A percentile compares a stretch with the other conserved stretches of the same genome.
phyloP scores from a whole-genome alignment of 306 rosid genomes.

The Ceratonia siliqua region DNA sequence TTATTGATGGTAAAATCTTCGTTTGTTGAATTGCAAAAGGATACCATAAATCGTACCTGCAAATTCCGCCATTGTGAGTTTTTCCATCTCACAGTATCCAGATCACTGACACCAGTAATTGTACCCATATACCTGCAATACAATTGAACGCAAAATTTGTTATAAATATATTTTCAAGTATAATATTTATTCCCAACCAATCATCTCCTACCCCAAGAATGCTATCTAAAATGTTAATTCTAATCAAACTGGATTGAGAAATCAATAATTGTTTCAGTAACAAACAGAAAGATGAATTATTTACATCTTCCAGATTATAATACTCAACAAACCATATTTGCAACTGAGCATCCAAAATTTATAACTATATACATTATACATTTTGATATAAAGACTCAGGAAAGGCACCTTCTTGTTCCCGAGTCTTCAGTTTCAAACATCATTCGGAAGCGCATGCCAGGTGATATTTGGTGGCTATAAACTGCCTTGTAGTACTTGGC shows the following conservation, averaged over 20 bases:
- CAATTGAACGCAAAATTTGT: slow-evolving; percentile 10
- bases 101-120: slow-evolving; percentile 86
- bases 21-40: background rate
- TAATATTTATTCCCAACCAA: slow-evolving; percentile 1
- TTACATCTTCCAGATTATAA: slow-evolving; percentile 18
- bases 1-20: slow-evolving; percentile 1
- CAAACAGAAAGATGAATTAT: background rate
- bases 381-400: slow-evolving; percentile 18
- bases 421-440: slow-evolving; percentile 98
- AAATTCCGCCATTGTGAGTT: slow-evolving; percentile 96
- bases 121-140: slow-evolving; percentile 94
- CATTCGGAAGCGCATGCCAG: slow-evolving; percentile 98
- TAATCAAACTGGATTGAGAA: background rate
- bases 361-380: background rate
- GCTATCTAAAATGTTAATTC: background rate
- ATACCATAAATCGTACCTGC: slow-evolving; percentile 59
- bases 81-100: slow-evolving; percentile 95
- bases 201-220: background rate
- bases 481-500: slow-evolving; percentile 97
- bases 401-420: slow-evolving; percentile 88
- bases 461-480: slow-evolving; percentile 83
- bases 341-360: background rate
- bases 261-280: slow-evolving; percentile 6
- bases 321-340: slow-evolving; percentile 15
- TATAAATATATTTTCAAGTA: slow-evolving; percentile 6